Conservation (phyloP, 768 basidiomycete species). For the Phanerodontia chrysosporium region DNA sequence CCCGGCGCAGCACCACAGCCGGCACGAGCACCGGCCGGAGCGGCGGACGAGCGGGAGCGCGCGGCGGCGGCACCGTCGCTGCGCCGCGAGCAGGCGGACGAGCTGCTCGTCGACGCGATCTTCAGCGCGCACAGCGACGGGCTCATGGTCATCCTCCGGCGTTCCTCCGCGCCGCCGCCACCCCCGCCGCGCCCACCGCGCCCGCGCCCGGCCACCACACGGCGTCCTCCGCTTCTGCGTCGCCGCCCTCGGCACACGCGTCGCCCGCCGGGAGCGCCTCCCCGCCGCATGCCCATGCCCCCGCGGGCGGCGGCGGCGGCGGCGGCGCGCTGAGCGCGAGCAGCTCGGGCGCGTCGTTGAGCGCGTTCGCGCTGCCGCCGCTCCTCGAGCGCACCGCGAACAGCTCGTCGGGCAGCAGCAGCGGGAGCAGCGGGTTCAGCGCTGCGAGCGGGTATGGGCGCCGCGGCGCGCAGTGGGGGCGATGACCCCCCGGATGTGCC, state of each 20-base stretch:
- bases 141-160: slow-evolving; percentile 72
- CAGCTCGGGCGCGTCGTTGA: neutral
- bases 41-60: neutral
- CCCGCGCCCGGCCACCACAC: neutral
- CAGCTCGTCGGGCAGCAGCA: neutral
- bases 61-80: slow-evolving; percentile 5
- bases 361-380: neutral
- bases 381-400: neutral
- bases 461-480: neutral
- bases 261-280: too few species aligned
- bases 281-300: too few species aligned
- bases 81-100: slow-evolving; percentile 26
- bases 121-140: slow-evolving; percentile 87
- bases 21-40: too few species aligned
- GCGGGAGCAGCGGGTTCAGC: neutral
- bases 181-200: neutral
- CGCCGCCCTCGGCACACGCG: too few species aligned
- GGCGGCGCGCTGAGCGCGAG: neutral
- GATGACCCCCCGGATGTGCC: too few species aligned
- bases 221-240: too few species aligned
- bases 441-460: neutral
- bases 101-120: slow-evolving; percentile 69
- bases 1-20: neutral
- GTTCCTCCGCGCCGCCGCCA: neutral
- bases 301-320: too few species aligned